Evolutionary conservation across 1,139 yeast species (phyloP).

Genomic region (Suhomyces taliae): DNA sequence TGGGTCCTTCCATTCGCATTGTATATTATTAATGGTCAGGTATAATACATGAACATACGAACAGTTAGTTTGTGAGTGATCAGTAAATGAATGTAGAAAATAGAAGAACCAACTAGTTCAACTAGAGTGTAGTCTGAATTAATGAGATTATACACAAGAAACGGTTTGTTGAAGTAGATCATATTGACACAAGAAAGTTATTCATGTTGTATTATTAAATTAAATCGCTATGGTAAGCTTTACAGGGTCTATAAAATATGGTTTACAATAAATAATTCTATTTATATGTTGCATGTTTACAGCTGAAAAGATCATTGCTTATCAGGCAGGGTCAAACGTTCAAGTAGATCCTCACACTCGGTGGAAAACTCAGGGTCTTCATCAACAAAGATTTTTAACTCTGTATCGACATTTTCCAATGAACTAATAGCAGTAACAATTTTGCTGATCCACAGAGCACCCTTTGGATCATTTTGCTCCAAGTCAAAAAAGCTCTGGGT

Average conservation of each 20-base stretch:
- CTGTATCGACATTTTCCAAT: conserved; percentile 41
- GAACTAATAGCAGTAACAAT: conserved; percentile 35
- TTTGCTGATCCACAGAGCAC: conserved; percentile 51
- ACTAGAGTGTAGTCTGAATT: too few species aligned
- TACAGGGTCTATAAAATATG: too few species aligned
- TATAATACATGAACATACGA: background rate
- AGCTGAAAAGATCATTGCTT: too few species aligned
- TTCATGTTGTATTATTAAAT: too few species aligned
- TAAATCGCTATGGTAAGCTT: too few species aligned
- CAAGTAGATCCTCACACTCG: conserved; percentile 8
- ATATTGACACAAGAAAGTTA: too few species aligned
- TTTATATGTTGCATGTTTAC: too few species aligned
- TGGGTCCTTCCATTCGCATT: background rate
- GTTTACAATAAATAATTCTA: too few species aligned
- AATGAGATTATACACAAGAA: too few species aligned
- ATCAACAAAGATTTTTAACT: conserved; percentile 39
- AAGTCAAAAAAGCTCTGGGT: conserved; percentile 33
- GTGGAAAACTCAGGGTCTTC: conserved; percentile 35
- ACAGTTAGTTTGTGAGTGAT: background rate
- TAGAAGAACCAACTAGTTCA: too few species aligned
- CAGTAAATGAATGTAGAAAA: background rate
- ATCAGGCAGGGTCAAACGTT: too few species aligned
- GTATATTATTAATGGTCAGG: background rate
- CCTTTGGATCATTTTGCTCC: conserved; percentile 46
- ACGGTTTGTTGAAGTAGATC: too few species aligned